Conservation (phyloP, 2,329 filamentous ascomycete species). For the Lachnellula hyalina region DNA sequence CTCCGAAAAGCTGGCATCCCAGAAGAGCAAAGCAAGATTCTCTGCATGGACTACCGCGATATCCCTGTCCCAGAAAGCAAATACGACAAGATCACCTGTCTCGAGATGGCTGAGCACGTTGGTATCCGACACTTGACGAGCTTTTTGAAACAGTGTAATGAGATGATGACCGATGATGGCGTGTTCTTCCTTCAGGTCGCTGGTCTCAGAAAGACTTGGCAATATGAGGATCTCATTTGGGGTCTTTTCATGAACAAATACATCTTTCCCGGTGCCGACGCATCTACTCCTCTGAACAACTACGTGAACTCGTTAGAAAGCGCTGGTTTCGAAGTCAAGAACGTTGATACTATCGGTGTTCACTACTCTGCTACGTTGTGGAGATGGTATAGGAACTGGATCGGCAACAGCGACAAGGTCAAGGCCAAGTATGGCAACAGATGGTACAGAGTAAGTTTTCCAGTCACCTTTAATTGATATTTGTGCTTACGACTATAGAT, state of each 20-base stretch:
- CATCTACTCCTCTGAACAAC: slow-evolving; percentile 85
- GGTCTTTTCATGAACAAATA: slow-evolving; percentile 99
- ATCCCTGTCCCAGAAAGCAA: slow-evolving; percentile 71
- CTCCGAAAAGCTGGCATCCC: slow-evolving; percentile 76
- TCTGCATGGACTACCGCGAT: slow-evolving; percentile 97
- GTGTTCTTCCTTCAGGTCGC: slow-evolving; percentile 95
- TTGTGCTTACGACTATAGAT: slow-evolving; percentile 44
- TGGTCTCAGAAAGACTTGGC: slow-evolving; percentile 90
- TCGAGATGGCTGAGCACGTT: slow-evolving; percentile 99
- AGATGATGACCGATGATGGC: slow-evolving; percentile 96
- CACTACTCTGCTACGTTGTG: slow-evolving; percentile 96
- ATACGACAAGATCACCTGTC: slow-evolving; percentile 93
- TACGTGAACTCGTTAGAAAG: slow-evolving; percentile 81
- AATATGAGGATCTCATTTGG: slow-evolving; percentile 97
- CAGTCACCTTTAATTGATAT: not conserved
- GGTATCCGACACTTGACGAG: slow-evolving; percentile 80
- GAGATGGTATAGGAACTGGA: slow-evolving; percentile 99
- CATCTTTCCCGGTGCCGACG: slow-evolving; percentile 94
- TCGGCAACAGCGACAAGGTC: slow-evolving; percentile 88
- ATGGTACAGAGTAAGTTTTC: slow-evolving; percentile 80
- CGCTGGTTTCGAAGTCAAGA: slow-evolving; percentile 86
- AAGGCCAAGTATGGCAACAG: slow-evolving; percentile 89
- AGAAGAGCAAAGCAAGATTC: slow-evolving; percentile 83
- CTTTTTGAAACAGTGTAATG: slow-evolving; percentile 82
- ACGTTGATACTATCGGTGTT: slow-evolving; percentile 86